Evolutionary conservation across 2,329 filamentous ascomycete species (phyloP).

Genomic region (Aspergillus cejpii): DNA sequence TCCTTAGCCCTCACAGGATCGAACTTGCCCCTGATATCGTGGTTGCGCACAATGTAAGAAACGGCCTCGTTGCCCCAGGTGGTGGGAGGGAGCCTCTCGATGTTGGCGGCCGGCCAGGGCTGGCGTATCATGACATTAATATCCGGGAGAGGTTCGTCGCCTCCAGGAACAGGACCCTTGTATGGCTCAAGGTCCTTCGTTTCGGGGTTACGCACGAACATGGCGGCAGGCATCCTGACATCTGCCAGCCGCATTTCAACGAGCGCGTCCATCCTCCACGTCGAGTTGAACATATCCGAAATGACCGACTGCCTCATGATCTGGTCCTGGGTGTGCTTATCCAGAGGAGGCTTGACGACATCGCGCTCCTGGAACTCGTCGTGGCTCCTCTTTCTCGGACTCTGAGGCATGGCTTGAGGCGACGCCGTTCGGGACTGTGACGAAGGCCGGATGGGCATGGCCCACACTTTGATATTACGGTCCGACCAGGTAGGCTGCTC

Average conservation of each 20-base stretch:
- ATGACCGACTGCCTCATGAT: conserved; percentile 57
- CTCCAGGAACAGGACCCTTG: conserved; percentile 58
- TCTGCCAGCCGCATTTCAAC: conserved; percentile 59
- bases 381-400: conserved; percentile 43
- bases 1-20: conserved; percentile 56
- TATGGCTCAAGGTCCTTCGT: conserved; percentile 64
- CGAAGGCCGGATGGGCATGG: conserved; percentile 53
- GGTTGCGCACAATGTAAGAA: conserved; percentile 78
- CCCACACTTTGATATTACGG: conserved; percentile 74
- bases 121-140: conserved; percentile 65
- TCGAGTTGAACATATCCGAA: conserved; percentile 70
- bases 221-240: conserved; percentile 59
- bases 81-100: conserved; percentile 62
- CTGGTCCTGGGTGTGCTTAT: conserved; percentile 37
- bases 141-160: conserved; percentile 49
- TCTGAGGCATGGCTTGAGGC: conserved; percentile 21
- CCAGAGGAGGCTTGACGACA: conserved; percentile 7
- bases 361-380: conserved; percentile 43
- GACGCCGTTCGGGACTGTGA: conserved; percentile 21
- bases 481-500: conserved; percentile 66
- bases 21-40: conserved; percentile 75
- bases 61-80: conserved; percentile 61
- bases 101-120: conserved; percentile 68
- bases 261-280: conserved; percentile 66
- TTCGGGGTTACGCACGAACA: conserved; percentile 60